phyloP scores from a whole-genome alignment of 2,329 filamentous ascomycete species.

The Colletotrichum orchidophilum region DNA sequence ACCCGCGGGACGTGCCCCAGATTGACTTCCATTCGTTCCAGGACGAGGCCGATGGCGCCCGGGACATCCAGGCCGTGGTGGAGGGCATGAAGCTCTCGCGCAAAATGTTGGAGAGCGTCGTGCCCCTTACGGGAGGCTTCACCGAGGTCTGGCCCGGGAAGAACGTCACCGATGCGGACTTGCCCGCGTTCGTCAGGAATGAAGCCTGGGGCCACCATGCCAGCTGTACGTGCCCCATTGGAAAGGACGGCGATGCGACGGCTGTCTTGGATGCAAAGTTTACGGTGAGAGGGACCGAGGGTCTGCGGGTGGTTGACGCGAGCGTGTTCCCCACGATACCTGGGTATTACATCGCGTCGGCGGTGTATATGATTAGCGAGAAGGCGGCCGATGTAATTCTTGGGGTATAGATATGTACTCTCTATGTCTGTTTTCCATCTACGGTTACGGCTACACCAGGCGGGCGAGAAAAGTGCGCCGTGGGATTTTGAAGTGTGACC shows the following conservation, averaged over 20 bases:
- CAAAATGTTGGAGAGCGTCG: constrained; percentile 41
- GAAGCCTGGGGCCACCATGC: constrained; percentile 68
- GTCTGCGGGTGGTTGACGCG: constrained; percentile 68
- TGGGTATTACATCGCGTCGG: constrained; percentile 58
- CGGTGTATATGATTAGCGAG: constrained; percentile 65
- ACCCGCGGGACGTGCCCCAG: constrained; percentile 67
- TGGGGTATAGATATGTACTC: not conserved
- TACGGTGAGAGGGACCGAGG: constrained; percentile 61
- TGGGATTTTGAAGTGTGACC: not conserved
- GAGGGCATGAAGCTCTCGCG: constrained; percentile 57
- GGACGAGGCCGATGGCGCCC: constrained; percentile 43
- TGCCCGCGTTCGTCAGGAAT: constrained; percentile 58
- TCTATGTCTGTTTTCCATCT: not conserved
- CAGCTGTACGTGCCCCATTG: constrained; percentile 64
- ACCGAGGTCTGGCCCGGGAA: constrained; percentile 45
- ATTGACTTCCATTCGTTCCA: constrained; percentile 68
- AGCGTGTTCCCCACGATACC: constrained; percentile 61
- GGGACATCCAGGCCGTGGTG: constrained; percentile 55
- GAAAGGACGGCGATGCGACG: constrained; percentile 57
- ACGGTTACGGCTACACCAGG: not conserved
- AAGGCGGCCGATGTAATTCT: constrained; percentile 53
- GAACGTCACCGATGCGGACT: constrained; percentile 50
- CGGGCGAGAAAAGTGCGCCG: not conserved
- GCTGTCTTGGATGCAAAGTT: constrained; percentile 66
- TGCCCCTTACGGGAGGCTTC: constrained; percentile 41